Conservation (phyloP, 371 early-diverging fungal species). For the Mucor piriformis region DNA sequence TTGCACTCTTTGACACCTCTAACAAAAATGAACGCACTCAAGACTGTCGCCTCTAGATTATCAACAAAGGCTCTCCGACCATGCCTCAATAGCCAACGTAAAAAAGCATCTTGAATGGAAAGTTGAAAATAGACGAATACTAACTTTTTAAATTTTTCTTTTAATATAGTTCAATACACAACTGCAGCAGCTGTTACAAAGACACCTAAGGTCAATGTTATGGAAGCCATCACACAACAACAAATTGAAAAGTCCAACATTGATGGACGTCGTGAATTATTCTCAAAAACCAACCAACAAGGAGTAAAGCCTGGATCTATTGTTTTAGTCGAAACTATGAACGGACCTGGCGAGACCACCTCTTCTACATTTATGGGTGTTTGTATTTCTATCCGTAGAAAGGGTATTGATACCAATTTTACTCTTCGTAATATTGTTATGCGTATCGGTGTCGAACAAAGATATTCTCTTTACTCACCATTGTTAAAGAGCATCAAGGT, state of each 20-base stretch:
- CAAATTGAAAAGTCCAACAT: slow-evolving; percentile 58
- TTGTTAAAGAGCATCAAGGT: slow-evolving; percentile 78
- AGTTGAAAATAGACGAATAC: neutral
- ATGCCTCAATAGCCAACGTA: neutral
- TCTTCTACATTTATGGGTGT: slow-evolving; percentile 78
- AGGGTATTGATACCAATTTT: slow-evolving; percentile 77
- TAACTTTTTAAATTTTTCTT: neutral
- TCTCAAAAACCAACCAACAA: slow-evolving; percentile 55
- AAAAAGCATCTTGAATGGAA: neutral
- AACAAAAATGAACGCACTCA: slow-evolving; percentile 18
- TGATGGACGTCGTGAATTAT: slow-evolving; percentile 66
- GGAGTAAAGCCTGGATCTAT: slow-evolving; percentile 73
- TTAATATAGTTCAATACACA: slow-evolving; percentile 4
- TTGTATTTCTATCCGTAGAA: slow-evolving; percentile 79
- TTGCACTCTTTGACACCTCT: neutral
- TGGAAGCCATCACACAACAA: slow-evolving; percentile 69
- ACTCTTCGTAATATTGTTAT: slow-evolving; percentile 81
- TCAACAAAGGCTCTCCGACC: slow-evolving; percentile 12
- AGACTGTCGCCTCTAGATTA: slow-evolving; percentile 10
- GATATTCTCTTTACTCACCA: slow-evolving; percentile 82
- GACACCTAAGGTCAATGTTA: slow-evolving; percentile 65
- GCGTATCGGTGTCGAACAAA: slow-evolving; percentile 84
- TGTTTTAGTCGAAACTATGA: slow-evolving; percentile 73
- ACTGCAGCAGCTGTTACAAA: slow-evolving; percentile 34
- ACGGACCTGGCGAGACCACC: slow-evolving; percentile 67